A percentile compares a stretch with the other conserved stretches of the same genome.
phyloP scores from a whole-genome alignment of 1,284 basidiomycete genomes.

The Sporisorium graminicola region DNA sequence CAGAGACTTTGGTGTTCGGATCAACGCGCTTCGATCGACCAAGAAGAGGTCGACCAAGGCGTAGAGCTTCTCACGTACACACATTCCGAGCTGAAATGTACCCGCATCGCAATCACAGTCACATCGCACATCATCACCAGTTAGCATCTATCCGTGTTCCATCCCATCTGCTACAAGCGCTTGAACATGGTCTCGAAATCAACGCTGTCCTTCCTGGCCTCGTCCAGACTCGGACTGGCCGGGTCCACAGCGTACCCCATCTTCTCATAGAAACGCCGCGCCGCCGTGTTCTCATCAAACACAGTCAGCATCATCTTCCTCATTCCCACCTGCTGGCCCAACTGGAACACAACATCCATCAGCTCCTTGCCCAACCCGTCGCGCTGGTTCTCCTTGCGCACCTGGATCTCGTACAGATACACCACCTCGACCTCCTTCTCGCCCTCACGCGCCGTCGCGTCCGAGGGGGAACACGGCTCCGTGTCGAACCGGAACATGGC shows the following conservation, averaged over 20 bases:
- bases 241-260: conserved; percentile 72
- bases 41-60: neutral
- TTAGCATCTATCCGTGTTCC: no score
- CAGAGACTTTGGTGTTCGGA: conserved; percentile 28
- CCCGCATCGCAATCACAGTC: neutral
- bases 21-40: conserved; percentile 18
- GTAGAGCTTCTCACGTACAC: neutral
- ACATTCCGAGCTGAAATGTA: neutral
- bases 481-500: conserved; percentile 50
- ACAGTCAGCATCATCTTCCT: conserved; percentile 48
- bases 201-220: conserved; percentile 1
- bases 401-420: conserved; percentile 51
- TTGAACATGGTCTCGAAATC: conserved; percentile 49
- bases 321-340: conserved; percentile 15
- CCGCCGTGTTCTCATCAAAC: conserved; percentile 38
- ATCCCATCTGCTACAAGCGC: conserved; percentile 1
- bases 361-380: conserved; percentile 38
- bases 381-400: conserved; percentile 23
- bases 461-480: conserved; percentile 18
- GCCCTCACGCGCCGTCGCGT: conserved; percentile 11
- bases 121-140: no score
- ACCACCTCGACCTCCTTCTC: conserved; percentile 37
- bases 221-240: conserved; percentile 20
- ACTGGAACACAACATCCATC: conserved; percentile 24
- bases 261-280: conserved; percentile 30